A percentile compares a stretch with the other conserved stretches of the same genome.
phyloP scores from a whole-genome alignment of 2,329 filamentous ascomycete genomes.

The Ascochyta clinopodiicola region DNA sequence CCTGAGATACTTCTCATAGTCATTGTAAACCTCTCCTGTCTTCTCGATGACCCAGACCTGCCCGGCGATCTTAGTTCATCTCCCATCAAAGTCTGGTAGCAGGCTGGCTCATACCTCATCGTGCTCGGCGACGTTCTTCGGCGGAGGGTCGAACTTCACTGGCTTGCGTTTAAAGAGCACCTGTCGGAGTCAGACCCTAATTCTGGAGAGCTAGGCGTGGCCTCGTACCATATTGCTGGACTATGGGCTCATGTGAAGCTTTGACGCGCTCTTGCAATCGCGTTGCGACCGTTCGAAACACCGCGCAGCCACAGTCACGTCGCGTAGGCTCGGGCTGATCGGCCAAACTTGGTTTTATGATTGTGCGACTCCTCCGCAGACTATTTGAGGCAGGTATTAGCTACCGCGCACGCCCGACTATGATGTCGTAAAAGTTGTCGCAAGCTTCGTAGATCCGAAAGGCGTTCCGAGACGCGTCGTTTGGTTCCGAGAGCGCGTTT shows the following conservation, averaged over 20 bases:
- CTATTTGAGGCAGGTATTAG: constrained; percentile 15
- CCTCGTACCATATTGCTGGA: constrained; percentile 42
- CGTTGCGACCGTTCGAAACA: constrained; percentile 37
- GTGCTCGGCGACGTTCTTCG: constrained; percentile 78
- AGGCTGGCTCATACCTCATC: constrained; percentile 70
- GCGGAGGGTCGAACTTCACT: constrained; percentile 78
- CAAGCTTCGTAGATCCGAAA: constrained; percentile 38
- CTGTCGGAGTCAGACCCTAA: constrained; percentile 56
- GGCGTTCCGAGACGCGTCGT: constrained; percentile 48
- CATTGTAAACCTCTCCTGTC: constrained; percentile 87
- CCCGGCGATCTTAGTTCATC: constrained; percentile 34
- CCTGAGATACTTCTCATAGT: constrained; percentile 85
- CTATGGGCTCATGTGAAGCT: constrained; percentile 42
- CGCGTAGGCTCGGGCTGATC: constrained; percentile 2
- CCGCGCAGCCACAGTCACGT: constrained; percentile 32
- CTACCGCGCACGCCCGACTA: constrained; percentile 28
- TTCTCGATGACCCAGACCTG: constrained; percentile 92
- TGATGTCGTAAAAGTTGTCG: constrained; percentile 40
- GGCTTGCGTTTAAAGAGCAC: constrained; percentile 97
- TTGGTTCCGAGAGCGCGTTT: constrained; percentile 54
- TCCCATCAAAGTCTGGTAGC: constrained; percentile 12
- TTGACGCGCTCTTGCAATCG: constrained; percentile 24
- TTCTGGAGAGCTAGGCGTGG: not conserved
- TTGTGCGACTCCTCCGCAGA: constrained; percentile 20
- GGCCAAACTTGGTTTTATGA: not conserved